phyloP scores from a whole-genome alignment of 2,329 filamentous ascomycete genomes.

The Calonectria montana region DNA sequence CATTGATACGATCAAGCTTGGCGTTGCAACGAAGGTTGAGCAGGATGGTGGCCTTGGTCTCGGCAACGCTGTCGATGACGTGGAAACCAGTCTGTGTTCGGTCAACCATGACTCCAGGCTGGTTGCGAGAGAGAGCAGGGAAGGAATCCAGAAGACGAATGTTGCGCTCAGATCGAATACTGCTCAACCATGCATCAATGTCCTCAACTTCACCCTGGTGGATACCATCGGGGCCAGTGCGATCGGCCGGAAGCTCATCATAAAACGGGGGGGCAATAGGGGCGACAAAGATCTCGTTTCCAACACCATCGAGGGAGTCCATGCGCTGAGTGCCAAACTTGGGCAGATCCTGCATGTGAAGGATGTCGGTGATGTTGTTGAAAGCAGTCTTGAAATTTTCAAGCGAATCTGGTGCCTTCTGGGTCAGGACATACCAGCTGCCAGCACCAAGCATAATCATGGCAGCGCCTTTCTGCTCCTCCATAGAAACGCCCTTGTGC shows the following conservation, averaged over 20 bases:
- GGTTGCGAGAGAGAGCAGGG: conserved; percentile 32
- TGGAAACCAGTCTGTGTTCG: conserved; percentile 44
- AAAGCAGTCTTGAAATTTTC: conserved; percentile 31
- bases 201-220: conserved; percentile 39
- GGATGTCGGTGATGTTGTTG: conserved; percentile 38
- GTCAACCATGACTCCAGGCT: conserved; percentile 38
- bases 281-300: conserved; percentile 44
- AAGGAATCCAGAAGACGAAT: conserved; percentile 34
- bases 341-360: conserved; percentile 34
- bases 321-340: conserved; percentile 34
- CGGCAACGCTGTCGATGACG: conserved; percentile 43
- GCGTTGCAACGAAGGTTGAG: conserved; percentile 66
- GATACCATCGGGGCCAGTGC: conserved; percentile 34
- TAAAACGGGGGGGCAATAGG: conserved; percentile 42
- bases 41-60: conserved; percentile 54
- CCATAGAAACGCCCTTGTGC: conserved; percentile 21
- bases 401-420: conserved; percentile 22
- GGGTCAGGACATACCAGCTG: conserved; percentile 36
- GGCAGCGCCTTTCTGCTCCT: conserved; percentile 34
- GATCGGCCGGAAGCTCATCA: conserved; percentile 21
- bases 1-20: conserved; percentile 43
- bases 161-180: conserved; percentile 26
- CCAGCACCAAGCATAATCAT: conserved; percentile 42
- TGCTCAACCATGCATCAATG: conserved; percentile 34
- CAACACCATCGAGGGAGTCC: conserved; percentile 40